Base-by-base conservation (phyloP, 805 yeast genomes). In the Debaryomyces castellii region DNA sequence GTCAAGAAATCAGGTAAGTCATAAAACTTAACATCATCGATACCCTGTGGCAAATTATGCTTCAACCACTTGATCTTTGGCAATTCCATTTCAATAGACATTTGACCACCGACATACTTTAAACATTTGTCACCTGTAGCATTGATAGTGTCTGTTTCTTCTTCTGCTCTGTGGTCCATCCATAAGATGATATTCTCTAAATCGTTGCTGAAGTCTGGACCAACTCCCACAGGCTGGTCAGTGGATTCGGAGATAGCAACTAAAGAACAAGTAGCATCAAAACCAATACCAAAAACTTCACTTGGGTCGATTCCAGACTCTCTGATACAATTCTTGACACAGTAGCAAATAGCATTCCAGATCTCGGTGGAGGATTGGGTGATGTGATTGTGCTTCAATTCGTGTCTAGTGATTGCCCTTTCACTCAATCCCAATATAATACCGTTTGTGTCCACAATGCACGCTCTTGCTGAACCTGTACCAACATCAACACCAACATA, bases 41-140 rank as follows among this genome's bases (percentile, higher is more conserved):
- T 67, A 5, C 77, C 77, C 27, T 71, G 69, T 3, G 95, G 87
- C 73, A 90, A 69, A 66, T 94, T 76, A 64, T 87, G 84, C 64
- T 92, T 92, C 60, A 94, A 77, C 99, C 99, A 94, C 70, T 88
- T 87, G 71, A 89, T 90, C 69, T 94, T 94, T 50, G 99, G 99
- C 53, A 94, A 76, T 63, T 94, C 98, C 98, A 94, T 94, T 67
- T 92, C 99, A 59, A 94, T 87, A 41, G 97, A 90, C 97, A 94
- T 92, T 57, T 83, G 85, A 16, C 98, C 98, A 48, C 99, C 99
- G 16, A 94, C 98, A 63, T 89, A 94, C 63, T 88, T 86, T 59
- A 94, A 76, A 47, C 88, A 81, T 59, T 80, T 81, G 60, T 89
- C 95, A 28, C 78, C 77, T 0, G 96, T 86, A 35, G 84, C 80